These are phyloP conservation scores for Cyamopsis tetragonoloba DNA, from an alignment of 306 rosid species.

Conservation along the genomic window DNA sequence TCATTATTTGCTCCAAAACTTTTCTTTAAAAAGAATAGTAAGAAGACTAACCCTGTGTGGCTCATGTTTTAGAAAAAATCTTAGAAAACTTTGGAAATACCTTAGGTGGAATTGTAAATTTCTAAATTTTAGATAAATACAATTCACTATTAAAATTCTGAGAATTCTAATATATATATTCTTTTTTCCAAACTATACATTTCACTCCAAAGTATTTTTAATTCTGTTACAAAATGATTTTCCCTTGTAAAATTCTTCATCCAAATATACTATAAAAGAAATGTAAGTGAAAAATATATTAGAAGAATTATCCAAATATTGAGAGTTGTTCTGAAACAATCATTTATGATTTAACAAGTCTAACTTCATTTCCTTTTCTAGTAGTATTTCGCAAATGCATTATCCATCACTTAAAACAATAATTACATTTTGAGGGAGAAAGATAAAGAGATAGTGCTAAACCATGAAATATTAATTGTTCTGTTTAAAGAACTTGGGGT, in stretches of 20 bases:
- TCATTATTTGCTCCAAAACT: conserved; percentile 23
- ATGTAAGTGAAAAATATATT: not conserved
- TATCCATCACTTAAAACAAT: not conserved
- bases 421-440: not conserved
- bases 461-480: not conserved
- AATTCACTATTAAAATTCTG: too few relatives aligned
- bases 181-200: too few relatives aligned
- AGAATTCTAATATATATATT: too few relatives aligned
- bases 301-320: not conserved
- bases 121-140: too few relatives aligned
- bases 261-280: too few relatives aligned
- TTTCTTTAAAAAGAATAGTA: not conserved
- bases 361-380: not conserved
- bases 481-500: not conserved
- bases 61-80: too few relatives aligned
- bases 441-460: not conserved
- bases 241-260: too few relatives aligned
- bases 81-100: too few relatives aligned
- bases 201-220: too few relatives aligned
- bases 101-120: too few relatives aligned
- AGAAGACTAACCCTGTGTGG: too few relatives aligned
- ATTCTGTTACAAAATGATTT: too few relatives aligned
- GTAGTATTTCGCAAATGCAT: not conserved
- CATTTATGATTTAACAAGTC: not conserved
- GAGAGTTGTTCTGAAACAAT: not conserved